Evolutionary conservation across 139 green algal species (phyloP).

Genomic region (Edaphochlamys debaryana): DNA sequence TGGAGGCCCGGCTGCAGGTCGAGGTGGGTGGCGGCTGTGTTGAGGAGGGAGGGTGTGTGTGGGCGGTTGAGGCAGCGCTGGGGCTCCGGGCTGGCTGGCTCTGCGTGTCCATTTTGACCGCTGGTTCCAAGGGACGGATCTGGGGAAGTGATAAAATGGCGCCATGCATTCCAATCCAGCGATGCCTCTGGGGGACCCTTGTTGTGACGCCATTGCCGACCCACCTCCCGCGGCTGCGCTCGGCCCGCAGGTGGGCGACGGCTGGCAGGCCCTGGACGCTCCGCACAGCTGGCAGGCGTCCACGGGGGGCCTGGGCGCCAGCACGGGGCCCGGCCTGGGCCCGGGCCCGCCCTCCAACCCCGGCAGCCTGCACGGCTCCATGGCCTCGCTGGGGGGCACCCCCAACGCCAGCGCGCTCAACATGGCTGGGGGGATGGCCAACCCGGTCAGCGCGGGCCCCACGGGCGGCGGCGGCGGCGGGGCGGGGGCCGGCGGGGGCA

Average conservation of each 20-base stretch:
- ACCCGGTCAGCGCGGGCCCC: background rate
- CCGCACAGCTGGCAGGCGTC: slow-evolving; percentile 37
- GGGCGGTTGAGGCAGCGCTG: background rate
- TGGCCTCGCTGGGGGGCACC: no score
- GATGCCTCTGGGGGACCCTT: no score
- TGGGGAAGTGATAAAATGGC: no score
- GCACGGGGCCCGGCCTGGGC: background rate
- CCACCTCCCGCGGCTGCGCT: background rate
- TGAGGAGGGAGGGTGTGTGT: background rate
- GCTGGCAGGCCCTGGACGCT: slow-evolving; percentile 13
- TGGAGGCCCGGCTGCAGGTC: slow-evolving; percentile 46
- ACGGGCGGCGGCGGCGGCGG: background rate
- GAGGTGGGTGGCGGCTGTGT: slow-evolving; percentile 22
- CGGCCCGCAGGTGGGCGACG: slow-evolving; percentile 11
- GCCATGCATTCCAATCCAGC: no score
- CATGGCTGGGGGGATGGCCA: no score
- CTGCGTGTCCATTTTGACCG: no score
- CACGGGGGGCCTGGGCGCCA: background rate
- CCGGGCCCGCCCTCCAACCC: background rate
- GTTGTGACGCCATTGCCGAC: no score
- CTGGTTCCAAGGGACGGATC: no score
- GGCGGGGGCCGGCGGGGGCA: background rate
- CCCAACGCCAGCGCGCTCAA: background rate
- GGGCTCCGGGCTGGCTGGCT: background rate
- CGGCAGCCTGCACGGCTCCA: background rate